Evolutionary conservation across 495 filamentous ascomycete genomes (phyloP).

Genomic region (Penicillium ochrochloron): DNA sequence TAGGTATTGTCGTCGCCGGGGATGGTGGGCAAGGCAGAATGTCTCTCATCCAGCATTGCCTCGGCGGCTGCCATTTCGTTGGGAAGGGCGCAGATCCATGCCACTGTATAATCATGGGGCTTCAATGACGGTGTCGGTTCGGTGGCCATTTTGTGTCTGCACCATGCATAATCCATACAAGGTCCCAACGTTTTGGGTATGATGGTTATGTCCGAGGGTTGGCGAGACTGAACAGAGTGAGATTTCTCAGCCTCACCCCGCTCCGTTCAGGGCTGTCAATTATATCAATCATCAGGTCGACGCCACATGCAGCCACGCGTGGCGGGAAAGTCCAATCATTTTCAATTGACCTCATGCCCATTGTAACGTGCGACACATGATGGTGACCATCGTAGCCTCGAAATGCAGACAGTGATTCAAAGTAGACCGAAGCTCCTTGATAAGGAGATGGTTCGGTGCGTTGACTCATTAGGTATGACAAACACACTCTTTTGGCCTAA

Average conservation of each 20-base stretch:
- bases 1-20: neutral
- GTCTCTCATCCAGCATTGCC: conserved; percentile 7
- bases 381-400: neutral
- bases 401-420: neutral
- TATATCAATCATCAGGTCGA: neutral
- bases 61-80: neutral
- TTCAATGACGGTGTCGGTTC: neutral
- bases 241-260: neutral
- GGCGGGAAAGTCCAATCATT: neutral
- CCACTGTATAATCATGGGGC: neutral
- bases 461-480: neutral
- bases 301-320: neutral
- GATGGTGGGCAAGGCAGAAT: neutral
- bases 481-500: too few species aligned
- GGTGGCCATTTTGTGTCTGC: neutral
- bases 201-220: neutral
- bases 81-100: conserved; percentile 6
- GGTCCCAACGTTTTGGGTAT: neutral
- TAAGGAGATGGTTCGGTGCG: neutral
- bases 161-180: neutral
- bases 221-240: neutral
- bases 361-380: neutral
- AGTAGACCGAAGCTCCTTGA: neutral
- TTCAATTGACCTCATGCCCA: neutral
- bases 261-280: neutral